Base-by-base conservation (phyloP, 2,329 filamentous ascomycete species). In the Aspergillus fischeri region DNA sequence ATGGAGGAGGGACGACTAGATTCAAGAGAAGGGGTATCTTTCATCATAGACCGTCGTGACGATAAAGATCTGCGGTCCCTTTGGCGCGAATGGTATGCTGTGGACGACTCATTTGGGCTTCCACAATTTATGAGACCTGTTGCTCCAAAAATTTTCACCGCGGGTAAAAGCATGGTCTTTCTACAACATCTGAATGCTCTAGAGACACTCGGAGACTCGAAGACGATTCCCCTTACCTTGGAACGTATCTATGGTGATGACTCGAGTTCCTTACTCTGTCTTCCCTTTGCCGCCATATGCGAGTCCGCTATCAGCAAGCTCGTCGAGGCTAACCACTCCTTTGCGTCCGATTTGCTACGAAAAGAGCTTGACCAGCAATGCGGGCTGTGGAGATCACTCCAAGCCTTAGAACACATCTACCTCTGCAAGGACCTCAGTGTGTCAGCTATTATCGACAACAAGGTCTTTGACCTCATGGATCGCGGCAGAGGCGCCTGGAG, bases 111-210 rank as follows among this genome's bases (percentile, higher is more conserved):
- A 4, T 52, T 63, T 45, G 85, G 86, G 17, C 75, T 76, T 1
- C 92, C 93, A 0, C 81, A 77, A 2, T 97, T 96, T 62, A 79
- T 97, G 4, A 84, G 86, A 42, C 81, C 87, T 2, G 83, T 87
- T 1, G 85, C 85, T 0, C 76, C 79, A 25, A 89, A 86, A 60
- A 91, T 97, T 41, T 93, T 96, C 66, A 91, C 87, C 1, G 87
- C 91, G 1, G 93, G 93, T 0, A 97, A 97, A 73, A 95, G 89
- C 65, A 87, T 94, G 55, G 85, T 94, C 1, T 88, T 97, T 48
- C 76, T 97, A n/a, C 87, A 87, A 59, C 83, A 88, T 50, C 78
- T 96, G 10, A 86, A 44, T 79, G 81, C 55, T 79, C 54, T 65
- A 4, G 65, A 69, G n/a, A 56, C 53, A 14, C 28, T 66, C 2